Base-by-base conservation (phyloP, 2,329 filamentous ascomycete genomes). In the Epichloe sp. region DNA sequence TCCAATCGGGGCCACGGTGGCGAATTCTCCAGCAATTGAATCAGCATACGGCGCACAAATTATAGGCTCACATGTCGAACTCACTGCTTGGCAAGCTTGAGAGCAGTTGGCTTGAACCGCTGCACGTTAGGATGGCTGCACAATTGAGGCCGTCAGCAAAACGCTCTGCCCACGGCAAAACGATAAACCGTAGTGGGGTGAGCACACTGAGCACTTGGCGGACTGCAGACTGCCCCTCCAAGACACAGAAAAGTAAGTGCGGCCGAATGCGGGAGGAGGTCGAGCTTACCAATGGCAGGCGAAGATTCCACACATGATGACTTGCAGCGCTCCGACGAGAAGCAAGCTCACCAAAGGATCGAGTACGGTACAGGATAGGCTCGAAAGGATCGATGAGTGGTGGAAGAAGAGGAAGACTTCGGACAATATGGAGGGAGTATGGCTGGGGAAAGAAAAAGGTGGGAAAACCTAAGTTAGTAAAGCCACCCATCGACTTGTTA, bases 1-100 rank as follows among this genome's bases (percentile, higher is more conserved):
- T 95, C 93, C 93, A 98, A 76, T 98, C 93, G 63, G 93, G 93
- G 62, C 93, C 93, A 71, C 93, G 85, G 73, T 98, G 93, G 63
- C 94, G 89, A 66, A 96, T 80, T 67, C 88, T 94, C 68, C 41
- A 42, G 47, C 19, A 3, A 7, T 38, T 37, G 31, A 19, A 51
- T 60, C 54, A 60, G 53, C 48, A 31, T 35, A 8, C 10, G 12
- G 31, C 44, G 37, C 31, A 17, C 12, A 6, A 38, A n/a, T 4
- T 15, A 23, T 6, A 6, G n/a, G 1, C 3, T 11, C n/a, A 23
- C 6, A 44, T 31, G 14, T 2, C 47, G 15, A 5, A 80, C 86
- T 71, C 80, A 95, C 88, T 88, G 85, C 79, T 96, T 96, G 59
- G 89, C 83, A 74, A 97, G 86, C 73, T 85, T 85, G 71, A 97